Evolutionary conservation across 1,284 basidiomycete genomes (phyloP).

Genomic region (Moesziomyces sp.): DNA sequence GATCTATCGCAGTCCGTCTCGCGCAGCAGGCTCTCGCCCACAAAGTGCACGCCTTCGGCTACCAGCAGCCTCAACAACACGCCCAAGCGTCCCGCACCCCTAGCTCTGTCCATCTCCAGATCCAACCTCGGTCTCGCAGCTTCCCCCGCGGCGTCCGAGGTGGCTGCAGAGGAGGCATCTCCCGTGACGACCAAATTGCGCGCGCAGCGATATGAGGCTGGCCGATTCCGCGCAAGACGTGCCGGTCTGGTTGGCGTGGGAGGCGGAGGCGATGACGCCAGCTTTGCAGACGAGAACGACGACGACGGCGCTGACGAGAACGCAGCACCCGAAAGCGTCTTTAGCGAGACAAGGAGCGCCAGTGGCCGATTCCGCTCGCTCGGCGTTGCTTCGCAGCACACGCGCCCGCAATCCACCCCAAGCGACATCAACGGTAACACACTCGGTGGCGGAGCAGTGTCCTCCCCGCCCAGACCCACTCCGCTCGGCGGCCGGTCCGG

Average conservation of each 20-base stretch:
- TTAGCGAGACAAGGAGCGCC: constrained; percentile 8
- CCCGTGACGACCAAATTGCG: constrained; percentile 25
- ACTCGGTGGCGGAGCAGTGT: constrained; percentile 10
- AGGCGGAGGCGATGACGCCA: constrained; percentile 14
- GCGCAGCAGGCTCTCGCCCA: constrained; percentile 19
- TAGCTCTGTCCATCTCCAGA: constrained; percentile 27
- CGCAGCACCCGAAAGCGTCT: constrained; percentile 15
- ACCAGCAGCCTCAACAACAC: constrained; percentile 24
- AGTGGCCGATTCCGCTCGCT: constrained; percentile 21
- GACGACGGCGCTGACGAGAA: constrained; percentile 37
- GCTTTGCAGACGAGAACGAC: constrained; percentile 15
- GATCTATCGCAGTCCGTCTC: constrained; percentile 26
- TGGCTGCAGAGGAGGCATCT: constrained; percentile 14
- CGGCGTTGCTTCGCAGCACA: constrained; percentile 15
- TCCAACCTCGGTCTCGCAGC: constrained; percentile 30
- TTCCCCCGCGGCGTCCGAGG: constrained; percentile 2
- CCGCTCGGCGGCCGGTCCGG: constrained; percentile 4
- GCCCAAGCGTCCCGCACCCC: constrained; percentile 23
- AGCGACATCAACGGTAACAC: constrained; percentile 16
- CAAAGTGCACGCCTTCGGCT: constrained; percentile 12
- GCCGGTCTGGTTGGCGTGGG: constrained; percentile 31
- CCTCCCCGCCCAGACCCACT: constrained; percentile 4
- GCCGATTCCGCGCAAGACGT: constrained; percentile 21
- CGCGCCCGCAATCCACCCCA: constrained; percentile 25
- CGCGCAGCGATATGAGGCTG: constrained; percentile 30